These are phyloP conservation scores for Plasmodium billcollinsi DNA, from an alignment of 169 alveolate species.

Conservation along the genomic window DNA sequence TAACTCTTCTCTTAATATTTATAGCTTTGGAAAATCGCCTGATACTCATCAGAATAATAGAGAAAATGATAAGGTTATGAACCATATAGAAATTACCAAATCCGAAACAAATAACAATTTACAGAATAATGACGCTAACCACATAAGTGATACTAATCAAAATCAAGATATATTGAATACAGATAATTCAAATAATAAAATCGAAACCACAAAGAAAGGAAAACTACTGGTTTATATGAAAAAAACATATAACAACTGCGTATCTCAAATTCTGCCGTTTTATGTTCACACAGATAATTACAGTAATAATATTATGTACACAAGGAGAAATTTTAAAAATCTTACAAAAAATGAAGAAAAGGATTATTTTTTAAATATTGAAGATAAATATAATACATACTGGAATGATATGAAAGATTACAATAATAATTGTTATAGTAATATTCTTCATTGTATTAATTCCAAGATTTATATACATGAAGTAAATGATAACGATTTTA, in stretches of 20 bases:
- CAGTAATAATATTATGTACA: neutral
- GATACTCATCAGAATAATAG: neutral
- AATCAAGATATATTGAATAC: neutral
- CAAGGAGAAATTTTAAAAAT: constrained; percentile 7
- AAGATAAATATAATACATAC: neutral
- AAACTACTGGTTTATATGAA: constrained; percentile 30
- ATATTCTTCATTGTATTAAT: constrained; percentile 32
- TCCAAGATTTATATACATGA: constrained; percentile 56
- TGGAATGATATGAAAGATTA: neutral
- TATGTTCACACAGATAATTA: constrained; percentile 27
- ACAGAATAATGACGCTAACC: neutral
- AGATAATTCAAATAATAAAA: neutral
- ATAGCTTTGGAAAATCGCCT: neutral
- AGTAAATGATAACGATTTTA: constrained; percentile 32
- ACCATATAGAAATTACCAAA: neutral
- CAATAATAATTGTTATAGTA: constrained; percentile 3
- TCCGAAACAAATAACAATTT: neutral
- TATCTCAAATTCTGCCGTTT: constrained; percentile 39
- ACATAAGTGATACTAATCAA: neutral
- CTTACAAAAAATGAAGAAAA: neutral
- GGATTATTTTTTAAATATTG: neutral
- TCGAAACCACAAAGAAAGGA: neutral
- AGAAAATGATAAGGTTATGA: neutral
- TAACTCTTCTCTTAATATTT: neutral
- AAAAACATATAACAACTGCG: constrained; percentile 52